Conservation (phyloP, 495 filamentous ascomycete genomes). For the Terfezia boudieri region DNA sequence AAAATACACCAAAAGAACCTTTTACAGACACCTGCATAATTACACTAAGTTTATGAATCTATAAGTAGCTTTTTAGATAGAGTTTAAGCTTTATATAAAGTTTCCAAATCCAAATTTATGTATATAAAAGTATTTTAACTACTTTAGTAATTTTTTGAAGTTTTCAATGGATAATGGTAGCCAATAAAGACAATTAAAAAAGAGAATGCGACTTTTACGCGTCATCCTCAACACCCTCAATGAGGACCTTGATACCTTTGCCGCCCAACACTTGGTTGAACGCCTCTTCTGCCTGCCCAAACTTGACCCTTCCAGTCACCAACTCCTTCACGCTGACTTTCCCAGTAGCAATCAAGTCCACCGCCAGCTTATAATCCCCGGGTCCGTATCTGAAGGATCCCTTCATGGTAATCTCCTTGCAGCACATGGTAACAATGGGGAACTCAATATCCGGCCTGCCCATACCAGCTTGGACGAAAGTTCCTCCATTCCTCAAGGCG, state of each 20-base stretch:
- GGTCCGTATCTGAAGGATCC: slow-evolving; percentile 67
- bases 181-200: no score
- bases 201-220: no score
- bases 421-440: slow-evolving; percentile 58
- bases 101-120: no score
- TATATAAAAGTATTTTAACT: no score
- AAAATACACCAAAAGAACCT: no score
- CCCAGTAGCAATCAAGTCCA: slow-evolving; percentile 41
- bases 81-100: no score
- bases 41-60: no score
- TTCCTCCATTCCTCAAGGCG: slow-evolving; percentile 45
- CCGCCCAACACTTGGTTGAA: slow-evolving; percentile 58
- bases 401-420: slow-evolving; percentile 60
- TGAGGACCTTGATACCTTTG: slow-evolving; percentile 66
- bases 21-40: no score
- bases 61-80: no score
- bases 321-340: slow-evolving; percentile 49
- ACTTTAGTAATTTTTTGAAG: no score
- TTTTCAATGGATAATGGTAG: no score
- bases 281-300: slow-evolving; percentile 51
- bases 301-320: slow-evolving; percentile 44
- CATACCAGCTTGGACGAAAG: slow-evolving; percentile 71
- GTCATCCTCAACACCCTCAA: slow-evolving; percentile 39
- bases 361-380: slow-evolving; percentile 58
- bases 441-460: slow-evolving; percentile 54